Evolutionary conservation across 2,329 filamentous ascomycete species (phyloP).

Genomic region (Intubia oerlemansii): DNA sequence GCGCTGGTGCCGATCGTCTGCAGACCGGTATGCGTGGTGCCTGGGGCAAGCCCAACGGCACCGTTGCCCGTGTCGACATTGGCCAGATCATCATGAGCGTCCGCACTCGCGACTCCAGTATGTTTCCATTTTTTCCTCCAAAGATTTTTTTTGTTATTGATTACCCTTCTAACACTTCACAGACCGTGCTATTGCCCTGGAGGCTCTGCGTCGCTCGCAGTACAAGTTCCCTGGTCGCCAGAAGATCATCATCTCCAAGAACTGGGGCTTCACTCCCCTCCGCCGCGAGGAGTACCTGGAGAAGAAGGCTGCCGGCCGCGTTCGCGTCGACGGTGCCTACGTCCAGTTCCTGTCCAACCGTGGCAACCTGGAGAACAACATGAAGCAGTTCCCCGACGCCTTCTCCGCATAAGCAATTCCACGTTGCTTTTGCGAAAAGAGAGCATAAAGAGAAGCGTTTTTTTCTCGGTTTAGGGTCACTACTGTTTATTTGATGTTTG

Average conservation of each 20-base stretch:
- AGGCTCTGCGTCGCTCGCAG: conserved; percentile 97
- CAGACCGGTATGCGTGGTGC: conserved; percentile 99
- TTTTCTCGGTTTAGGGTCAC: too few species aligned
- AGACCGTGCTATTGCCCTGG: conserved; percentile 84
- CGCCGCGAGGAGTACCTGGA: conserved; percentile 93
- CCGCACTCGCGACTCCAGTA: conserved; percentile 85
- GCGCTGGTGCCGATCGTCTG: conserved; percentile 99
- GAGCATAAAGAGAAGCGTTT: too few species aligned
- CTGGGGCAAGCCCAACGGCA: conserved; percentile 98
- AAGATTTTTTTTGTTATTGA: too few species aligned
- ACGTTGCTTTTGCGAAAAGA: neutral
- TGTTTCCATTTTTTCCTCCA: conserved; percentile 15
- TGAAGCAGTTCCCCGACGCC: conserved; percentile 85
- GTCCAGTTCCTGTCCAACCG: conserved; percentile 97
- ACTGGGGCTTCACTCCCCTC: conserved; percentile 99
- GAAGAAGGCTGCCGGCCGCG: conserved; percentile 79
- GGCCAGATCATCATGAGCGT: conserved; percentile 97
- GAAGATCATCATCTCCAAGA: conserved; percentile 99
- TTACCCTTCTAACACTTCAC: conserved; percentile 1
- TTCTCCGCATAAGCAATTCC: conserved; percentile 31
- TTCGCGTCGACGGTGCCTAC: conserved; percentile 97
- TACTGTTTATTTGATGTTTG: neutral
- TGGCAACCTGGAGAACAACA: conserved; percentile 68
- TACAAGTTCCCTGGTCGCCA: conserved; percentile 99
- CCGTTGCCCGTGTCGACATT: conserved; percentile 99